These are phyloP conservation scores for Dacryopinax spathularia DNA, from an alignment of 768 basidiomycete genomes.

Conservation along the genomic window DNA sequence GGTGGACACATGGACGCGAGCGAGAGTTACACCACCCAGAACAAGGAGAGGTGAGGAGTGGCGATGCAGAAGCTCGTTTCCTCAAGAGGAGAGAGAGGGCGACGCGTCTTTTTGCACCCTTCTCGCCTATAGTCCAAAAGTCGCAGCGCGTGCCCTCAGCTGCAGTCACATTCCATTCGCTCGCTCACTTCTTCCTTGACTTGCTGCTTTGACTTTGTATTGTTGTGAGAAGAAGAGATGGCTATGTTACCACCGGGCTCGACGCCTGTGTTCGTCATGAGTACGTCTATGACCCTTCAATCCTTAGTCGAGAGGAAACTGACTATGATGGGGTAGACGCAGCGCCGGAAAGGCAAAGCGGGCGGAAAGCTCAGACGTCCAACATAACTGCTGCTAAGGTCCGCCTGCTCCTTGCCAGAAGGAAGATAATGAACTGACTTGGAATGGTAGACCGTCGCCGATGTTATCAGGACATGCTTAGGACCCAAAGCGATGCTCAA, in stretches of 20 bases:
- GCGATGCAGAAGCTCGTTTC: constrained; percentile 2
- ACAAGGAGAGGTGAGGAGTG: neutral
- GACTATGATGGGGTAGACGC: constrained; percentile 44
- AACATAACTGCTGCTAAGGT: constrained; percentile 98
- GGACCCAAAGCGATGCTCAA: constrained; percentile 98
- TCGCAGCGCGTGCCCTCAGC: neutral
- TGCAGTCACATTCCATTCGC: neutral
- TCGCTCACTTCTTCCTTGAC: neutral
- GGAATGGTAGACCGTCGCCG: constrained; percentile 67
- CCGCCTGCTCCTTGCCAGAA: constrained; percentile 10
- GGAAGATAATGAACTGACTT: neutral
- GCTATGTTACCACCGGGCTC: neutral
- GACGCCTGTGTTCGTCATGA: constrained; percentile 75
- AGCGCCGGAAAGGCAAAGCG: constrained; percentile 84
- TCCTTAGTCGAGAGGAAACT: neutral
- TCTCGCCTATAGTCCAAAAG: too few species aligned
- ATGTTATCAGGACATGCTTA: constrained; percentile 93
- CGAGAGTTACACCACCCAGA: neutral
- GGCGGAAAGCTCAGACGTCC: constrained; percentile 88
- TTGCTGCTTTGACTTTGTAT: too few species aligned
- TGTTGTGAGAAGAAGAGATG: too few species aligned
- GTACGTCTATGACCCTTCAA: constrained; percentile 28
- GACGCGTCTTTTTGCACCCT: constrained; percentile 1
- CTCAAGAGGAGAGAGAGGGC: neutral
- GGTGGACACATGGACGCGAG: too few species aligned